Conservation (phyloP, 169 alveolate species). For the Cryptosporidium andersoni region DNA sequence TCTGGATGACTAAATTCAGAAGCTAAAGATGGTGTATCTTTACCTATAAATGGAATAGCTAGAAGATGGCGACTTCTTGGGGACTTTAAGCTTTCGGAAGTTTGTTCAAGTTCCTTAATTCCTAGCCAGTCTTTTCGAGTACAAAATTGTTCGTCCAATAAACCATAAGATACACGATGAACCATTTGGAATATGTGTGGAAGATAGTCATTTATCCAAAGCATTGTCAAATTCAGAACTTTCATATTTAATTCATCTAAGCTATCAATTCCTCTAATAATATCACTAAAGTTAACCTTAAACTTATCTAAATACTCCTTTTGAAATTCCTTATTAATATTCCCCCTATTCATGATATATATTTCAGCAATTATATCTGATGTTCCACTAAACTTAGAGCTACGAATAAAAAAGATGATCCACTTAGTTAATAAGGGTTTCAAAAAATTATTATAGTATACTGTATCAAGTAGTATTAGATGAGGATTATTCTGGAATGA, state of each 20-base stretch:
- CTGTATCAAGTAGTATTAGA: slow-evolving; percentile 78
- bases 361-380: slow-evolving; percentile 41
- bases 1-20: slow-evolving; percentile 93
- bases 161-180: slow-evolving; percentile 72
- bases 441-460: slow-evolving; percentile 75
- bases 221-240: slow-evolving; percentile 82
- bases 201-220: slow-evolving; percentile 86
- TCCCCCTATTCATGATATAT: slow-evolving; percentile 4
- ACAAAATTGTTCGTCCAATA: slow-evolving; percentile 21
- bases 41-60: slow-evolving; percentile 92
- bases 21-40: slow-evolving; percentile 89
- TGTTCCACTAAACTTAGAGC: slow-evolving; percentile 21
- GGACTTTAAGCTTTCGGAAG: background rate
- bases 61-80: slow-evolving; percentile 80
- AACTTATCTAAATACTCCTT: background rate
- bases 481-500: slow-evolving; percentile 82
- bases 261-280: slow-evolving; percentile 36
- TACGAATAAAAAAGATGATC: slow-evolving; percentile 72
- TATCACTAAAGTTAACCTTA: background rate
- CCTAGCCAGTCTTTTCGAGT: slow-evolving; percentile 38
- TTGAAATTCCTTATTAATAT: background rate
- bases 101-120: background rate
- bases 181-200: slow-evolving; percentile 87
- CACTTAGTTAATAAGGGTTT: slow-evolving; percentile 77
- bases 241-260: slow-evolving; percentile 75